Evolutionary conservation across 1,284 basidiomycete species (phyloP), one percentile per base, ranked within the genome.

Genomic region (Austroboletus niveus): DNA sequence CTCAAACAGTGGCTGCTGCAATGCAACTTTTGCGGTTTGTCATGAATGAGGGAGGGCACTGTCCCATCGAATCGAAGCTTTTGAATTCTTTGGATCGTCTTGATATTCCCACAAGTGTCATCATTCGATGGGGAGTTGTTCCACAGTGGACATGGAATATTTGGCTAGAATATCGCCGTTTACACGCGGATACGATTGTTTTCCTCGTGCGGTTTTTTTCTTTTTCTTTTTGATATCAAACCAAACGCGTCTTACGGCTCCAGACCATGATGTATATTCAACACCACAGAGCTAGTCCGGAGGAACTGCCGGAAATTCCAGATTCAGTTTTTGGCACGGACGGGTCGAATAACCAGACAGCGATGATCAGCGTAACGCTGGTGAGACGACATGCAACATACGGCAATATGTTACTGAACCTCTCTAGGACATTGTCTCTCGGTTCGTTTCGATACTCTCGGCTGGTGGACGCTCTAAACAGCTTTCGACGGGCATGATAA

Each of bases 121-220:
- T 88, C 14, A 48, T 84, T 9, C 68, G 68, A 52, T 87, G 81
- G 78, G 78, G 80, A 30, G 54, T 71, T 14, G 66, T 75, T 5
- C 61, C 84, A 4, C 73, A 76, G 3, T 88, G 86, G 84, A 73
- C 73, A 51, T 89, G 87, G 85, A 63, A 61, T n/a, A 65, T 74
- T 9, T 87, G 84, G 82, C 62, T 69, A 41, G 85, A 87, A 60
- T 69, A 73, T 48, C 73, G 79, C 32, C 61, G 72, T 32, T 71
- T 75, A 24, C 67, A 79, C 42, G 69, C 75, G 3, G 82, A 84
- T 48, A 69, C 69, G 15, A 71, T 85, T 31, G 67, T 73, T 9
- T 65, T 64, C 48, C 57, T 85, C 53, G 87, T 87, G 53, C 55
- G 77, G 17, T 17, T 17, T 17, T 17, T 17, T 61, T n/a, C 39